These are phyloP conservation scores for Silene latifolia DNA, from an alignment of 148 eudicot species.

Conservation along the genomic window DNA sequence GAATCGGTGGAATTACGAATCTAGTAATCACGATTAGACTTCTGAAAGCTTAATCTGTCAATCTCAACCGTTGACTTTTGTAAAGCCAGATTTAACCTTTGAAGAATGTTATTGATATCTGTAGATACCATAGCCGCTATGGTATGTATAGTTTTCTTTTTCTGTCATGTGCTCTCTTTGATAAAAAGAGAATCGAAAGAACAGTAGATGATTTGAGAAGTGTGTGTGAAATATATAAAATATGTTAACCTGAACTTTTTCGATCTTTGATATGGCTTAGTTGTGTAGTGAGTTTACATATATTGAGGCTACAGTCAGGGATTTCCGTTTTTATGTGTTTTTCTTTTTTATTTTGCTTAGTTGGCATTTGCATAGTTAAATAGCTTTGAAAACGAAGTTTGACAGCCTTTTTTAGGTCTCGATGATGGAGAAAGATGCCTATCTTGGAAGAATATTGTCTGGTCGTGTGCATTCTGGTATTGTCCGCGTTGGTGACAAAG, in stretches of 20 bases:
- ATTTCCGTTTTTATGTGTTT: background rate
- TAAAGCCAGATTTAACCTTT: background rate
- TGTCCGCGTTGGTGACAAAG: constrained; percentile 78
- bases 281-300: background rate
- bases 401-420: constrained; percentile 82
- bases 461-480: constrained; percentile 80
- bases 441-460: constrained; percentile 88
- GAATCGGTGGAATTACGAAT: too few species aligned
- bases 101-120: background rate
- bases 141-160: constrained; percentile 1
- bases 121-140: background rate
- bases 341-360: background rate
- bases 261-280: background rate
- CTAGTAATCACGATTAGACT: background rate
- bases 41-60: constrained; percentile 13
- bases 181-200: constrained; percentile 3
- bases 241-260: background rate
- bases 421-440: constrained; percentile 93
- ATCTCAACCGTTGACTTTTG: constrained; percentile 1
- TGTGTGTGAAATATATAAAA: background rate
- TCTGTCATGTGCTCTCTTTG: background rate
- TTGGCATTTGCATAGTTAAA: constrained; percentile 15
- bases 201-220: background rate
- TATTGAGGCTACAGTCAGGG: background rate
- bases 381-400: constrained; percentile 49